Base-by-base conservation (phyloP, 805 yeast genomes). In the Lachancea sp. region DNA sequence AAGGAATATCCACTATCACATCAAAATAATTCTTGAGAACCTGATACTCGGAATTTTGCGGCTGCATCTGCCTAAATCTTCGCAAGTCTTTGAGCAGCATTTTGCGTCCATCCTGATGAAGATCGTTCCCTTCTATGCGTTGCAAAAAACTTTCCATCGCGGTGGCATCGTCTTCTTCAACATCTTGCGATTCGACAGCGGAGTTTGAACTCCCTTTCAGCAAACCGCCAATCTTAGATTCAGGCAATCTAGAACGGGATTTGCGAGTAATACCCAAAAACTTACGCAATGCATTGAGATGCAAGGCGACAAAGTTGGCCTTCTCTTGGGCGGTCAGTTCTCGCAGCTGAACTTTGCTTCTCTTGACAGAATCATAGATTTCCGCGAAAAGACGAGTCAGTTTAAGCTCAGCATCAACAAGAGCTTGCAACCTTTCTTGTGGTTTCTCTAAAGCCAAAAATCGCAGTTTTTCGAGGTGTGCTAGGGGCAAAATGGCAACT, bases 1-100 rank as follows among this genome's bases (percentile, higher is more conserved):
- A 82, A 1, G 88, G 88, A 39, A 82, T 67, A 53, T 82, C 88
- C 63, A 74, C 65, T 8, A 82, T 74, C 17, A 79, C 73, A 48
- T 82, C 88, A 51, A 82, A 70, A 60, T 82, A 82, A 39, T 78
- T 77, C 45, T 82, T 60, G 36, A 82, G 63, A 1, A 80, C 82
- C 56, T 82, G 85, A 55, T 75, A 79, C 47, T 82, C 89, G 0
- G 80, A 74, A 30, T 74, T 77, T 38, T 73, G 70, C n/a, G 75
- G 74, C 19, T 60, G 55, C 65, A 82, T 73, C 39, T 73, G 69
- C 44, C 68, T 69, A 45, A 82, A 66, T 22, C 86, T 62, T 50
- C 74, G 76, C 56, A 63, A 80, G 53, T 82, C 89, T 47, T 72
- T 73, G 10, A 46, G 42, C 1, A 75, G 45, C 22, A 72, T 48